phyloP scores from a whole-genome alignment of 2,329 filamentous ascomycete species.

The Monosporascus sp. region DNA sequence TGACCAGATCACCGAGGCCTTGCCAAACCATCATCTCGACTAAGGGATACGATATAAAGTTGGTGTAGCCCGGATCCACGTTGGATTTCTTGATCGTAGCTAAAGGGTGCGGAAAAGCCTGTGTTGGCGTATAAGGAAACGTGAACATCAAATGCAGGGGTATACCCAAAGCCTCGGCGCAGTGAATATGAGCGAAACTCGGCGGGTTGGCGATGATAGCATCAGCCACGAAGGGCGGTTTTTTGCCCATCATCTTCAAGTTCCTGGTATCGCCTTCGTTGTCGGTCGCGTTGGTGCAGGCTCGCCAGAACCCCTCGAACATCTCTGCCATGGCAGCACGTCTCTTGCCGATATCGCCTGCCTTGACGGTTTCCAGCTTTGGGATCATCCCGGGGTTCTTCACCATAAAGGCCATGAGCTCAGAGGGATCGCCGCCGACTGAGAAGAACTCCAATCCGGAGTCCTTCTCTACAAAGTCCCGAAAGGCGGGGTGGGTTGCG shows the following conservation, averaged over 20 bases:
- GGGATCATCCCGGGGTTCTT: conserved; percentile 78
- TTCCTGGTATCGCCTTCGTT: conserved; percentile 59
- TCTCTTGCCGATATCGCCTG: conserved; percentile 65
- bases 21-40: conserved; percentile 92
- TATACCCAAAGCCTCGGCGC: conserved; percentile 71
- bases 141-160: conserved; percentile 87
- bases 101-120: conserved; percentile 70
- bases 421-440: conserved; percentile 71
- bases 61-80: conserved; percentile 67
- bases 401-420: conserved; percentile 86
- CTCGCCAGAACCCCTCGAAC: conserved; percentile 78
- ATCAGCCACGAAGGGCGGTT: conserved; percentile 61
- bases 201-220: conserved; percentile 84
- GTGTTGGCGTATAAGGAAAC: conserved; percentile 72
- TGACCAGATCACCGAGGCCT: conserved; percentile 74
- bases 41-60: conserved; percentile 75
- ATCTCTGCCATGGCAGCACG: conserved; percentile 71
- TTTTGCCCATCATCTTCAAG: conserved; percentile 59
- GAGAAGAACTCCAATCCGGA: conserved; percentile 74
- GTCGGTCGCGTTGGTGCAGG: conserved; percentile 69
- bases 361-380: conserved; percentile 63
- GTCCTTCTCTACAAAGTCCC: conserved; percentile 68
- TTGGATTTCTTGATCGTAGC: conserved; percentile 70
- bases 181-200: conserved; percentile 72
- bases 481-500: conserved; percentile 73